Base-by-base conservation (phyloP, 306 rosid species). In the Lathyrus oleraceus region DNA sequence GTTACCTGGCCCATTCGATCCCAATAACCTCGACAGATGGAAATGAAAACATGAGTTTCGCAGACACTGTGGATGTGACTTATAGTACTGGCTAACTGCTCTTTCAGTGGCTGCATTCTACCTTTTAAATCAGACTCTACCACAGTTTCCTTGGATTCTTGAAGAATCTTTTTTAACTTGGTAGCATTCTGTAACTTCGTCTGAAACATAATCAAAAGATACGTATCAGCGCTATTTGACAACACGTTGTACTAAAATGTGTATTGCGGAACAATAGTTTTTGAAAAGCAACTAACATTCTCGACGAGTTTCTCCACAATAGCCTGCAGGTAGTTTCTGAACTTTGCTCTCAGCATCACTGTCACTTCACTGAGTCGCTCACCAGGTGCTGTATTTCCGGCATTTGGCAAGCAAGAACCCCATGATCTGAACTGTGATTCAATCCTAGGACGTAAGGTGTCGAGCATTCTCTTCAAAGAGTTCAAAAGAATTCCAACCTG, bases 361-460 rank as follows among this genome's bases (percentile, higher is more conserved):
- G 99, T 87, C 54, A 95, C 99, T 84, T 95, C 99, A 60, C 97
- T 95, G 49, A 95, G 97, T 74, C 92, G 86, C 79, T 95, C 99
- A 64, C 97, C 99, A 53, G 99, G 97, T 71, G 83, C 82, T 38
- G 86, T 73, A 60, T 78, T 89, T 83, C 97, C 95, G 69, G 85
- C 89, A 74, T 84, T 86, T 43, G 95, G 99, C 80, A 95, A 83
- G 85, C 91, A 91, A 40, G 91, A 86, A 75, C 90, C 96, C 99
- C 99, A 95, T 71, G 92, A 78, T 78, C 83, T 95, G 81, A 95
- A 95, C 60, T 86, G 95, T 42, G 86, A 84, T 85, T 95, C 99
- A 7, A 95, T 61, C 81, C 79, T 87, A n/a, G 97, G 99, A 38
- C 95, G 97, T 68, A 91, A 81, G 75, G 74, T 65, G 65, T 95